Percentiles rank a stretch among this genome's conserved stretches.
phyloP scores from a whole-genome alignment of 768 basidiomycete genomes.

The Termitomyces sp. region DNA sequence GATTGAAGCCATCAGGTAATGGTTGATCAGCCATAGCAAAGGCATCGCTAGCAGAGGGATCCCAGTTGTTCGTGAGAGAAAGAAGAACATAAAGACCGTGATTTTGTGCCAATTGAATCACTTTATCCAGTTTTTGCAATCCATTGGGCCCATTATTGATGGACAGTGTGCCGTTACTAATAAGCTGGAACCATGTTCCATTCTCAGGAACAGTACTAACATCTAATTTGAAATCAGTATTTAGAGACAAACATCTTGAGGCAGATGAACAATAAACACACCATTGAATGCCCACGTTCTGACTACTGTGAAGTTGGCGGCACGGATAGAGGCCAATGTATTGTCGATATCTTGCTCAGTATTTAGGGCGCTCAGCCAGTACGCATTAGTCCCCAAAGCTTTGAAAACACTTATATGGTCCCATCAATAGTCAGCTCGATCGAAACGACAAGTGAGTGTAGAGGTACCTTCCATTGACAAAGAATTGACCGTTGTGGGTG shows the following conservation, averaged over 20 bases:
- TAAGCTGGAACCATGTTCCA: slow-evolving; percentile 61
- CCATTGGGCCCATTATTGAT: slow-evolving; percentile 61
- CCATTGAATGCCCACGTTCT: slow-evolving; percentile 75
- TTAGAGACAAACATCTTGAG: not conserved
- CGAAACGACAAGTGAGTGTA: not conserved
- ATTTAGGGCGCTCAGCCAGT: slow-evolving; percentile 60
- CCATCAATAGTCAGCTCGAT: slow-evolving; percentile 1
- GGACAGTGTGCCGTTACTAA: slow-evolving; percentile 46
- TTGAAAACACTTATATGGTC: slow-evolving; percentile 19
- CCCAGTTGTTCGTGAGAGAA: slow-evolving; percentile 59
- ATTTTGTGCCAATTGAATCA: slow-evolving; percentile 49
- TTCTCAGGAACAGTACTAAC: slow-evolving; percentile 47
- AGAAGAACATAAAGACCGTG: slow-evolving; percentile 48
- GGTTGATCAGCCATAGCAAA: slow-evolving; percentile 2
- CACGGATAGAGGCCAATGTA: slow-evolving; percentile 54
- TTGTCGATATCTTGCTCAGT: slow-evolving; percentile 48
- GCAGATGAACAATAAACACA: slow-evolving; percentile 13
- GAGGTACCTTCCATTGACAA: slow-evolving; percentile 39
- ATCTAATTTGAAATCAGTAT: slow-evolving; percentile 25
- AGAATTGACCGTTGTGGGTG: slow-evolving; percentile 9
- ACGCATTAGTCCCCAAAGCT: slow-evolving; percentile 51
- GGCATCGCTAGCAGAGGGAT: slow-evolving; percentile 20
- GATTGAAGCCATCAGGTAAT: slow-evolving; percentile 40
- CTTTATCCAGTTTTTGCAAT: slow-evolving; percentile 56
- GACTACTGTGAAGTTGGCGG: slow-evolving; percentile 51